Percentiles rank a stretch among this genome's conserved stretches.
Evolutionary conservation across 192 early-diverging fungal species (phyloP).

Genomic region (Mortierella antarctica): DNA sequence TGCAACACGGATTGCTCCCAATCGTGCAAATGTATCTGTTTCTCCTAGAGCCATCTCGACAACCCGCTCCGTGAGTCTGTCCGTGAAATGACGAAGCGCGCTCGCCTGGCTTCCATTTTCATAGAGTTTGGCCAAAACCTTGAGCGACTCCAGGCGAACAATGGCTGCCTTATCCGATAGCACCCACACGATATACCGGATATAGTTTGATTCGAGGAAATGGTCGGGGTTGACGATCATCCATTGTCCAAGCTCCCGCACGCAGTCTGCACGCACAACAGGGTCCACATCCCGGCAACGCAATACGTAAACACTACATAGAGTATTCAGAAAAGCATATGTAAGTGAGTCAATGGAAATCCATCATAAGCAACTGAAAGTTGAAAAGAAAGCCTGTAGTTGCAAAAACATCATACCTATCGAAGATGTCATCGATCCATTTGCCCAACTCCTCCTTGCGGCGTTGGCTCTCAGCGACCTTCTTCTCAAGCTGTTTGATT

Average conservation of each 20-base stretch:
- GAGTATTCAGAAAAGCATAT: background rate
- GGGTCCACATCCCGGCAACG: constrained; percentile 91
- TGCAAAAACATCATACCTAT: constrained; percentile 59
- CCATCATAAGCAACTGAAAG: background rate
- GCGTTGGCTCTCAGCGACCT: constrained; percentile 56
- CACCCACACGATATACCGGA: constrained; percentile 89
- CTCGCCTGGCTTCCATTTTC: constrained; percentile 63
- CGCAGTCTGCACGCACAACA: constrained; percentile 85
- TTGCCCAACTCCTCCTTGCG: constrained; percentile 69
- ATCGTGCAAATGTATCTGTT: constrained; percentile 62
- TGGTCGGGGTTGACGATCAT: constrained; percentile 73
- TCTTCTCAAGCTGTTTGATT: constrained; percentile 51
- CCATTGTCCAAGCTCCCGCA: constrained; percentile 85
- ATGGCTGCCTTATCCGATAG: constrained; percentile 81
- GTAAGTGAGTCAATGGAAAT: background rate
- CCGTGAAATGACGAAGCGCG: constrained; percentile 69
- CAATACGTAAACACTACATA: constrained; percentile 84
- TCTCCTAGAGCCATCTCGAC: constrained; percentile 83
- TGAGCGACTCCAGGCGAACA: constrained; percentile 78
- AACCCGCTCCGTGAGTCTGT: constrained; percentile 76
- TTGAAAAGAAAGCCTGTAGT: background rate
- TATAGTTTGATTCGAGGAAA: constrained; percentile 80
- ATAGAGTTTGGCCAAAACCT: constrained; percentile 70
- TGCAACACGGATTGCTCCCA: constrained; percentile 63
- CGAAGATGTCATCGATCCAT: constrained; percentile 80